Evolutionary conservation across 805 yeast genomes (phyloP).

Genomic region (Clavispora asparagi): DNA sequence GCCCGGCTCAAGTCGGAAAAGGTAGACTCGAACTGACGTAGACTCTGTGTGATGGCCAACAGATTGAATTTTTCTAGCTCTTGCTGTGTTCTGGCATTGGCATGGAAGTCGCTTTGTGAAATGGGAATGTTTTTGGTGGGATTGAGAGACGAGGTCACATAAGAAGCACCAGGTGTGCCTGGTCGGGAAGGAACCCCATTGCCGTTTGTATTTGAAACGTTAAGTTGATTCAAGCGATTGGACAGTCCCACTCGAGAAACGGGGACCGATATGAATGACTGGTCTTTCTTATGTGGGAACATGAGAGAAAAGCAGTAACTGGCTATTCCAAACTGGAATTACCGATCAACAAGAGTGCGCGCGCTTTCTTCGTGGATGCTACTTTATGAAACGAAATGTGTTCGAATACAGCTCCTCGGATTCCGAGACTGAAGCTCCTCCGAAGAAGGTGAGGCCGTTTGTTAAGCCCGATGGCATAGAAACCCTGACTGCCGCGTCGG

Average conservation of each 20-base stretch:
- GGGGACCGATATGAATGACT: constrained; percentile 27
- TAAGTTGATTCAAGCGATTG: constrained; percentile 23
- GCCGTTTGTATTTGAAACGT: background rate
- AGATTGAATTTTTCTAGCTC: constrained; percentile 25
- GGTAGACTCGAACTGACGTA: constrained; percentile 26
- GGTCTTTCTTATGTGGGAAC: constrained; percentile 27
- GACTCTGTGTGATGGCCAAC: constrained; percentile 27
- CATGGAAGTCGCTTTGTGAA: constrained; percentile 11
- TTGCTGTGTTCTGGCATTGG: constrained; percentile 16
- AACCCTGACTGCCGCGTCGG: background rate
- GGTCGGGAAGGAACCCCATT: constrained; percentile 9
- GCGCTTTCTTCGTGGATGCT: background rate
- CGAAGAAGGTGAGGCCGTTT: constrained; percentile 3
- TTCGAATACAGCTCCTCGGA: constrained; percentile 11
- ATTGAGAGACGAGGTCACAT: constrained; percentile 35
- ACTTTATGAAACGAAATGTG: constrained; percentile 10
- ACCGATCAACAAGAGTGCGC: background rate
- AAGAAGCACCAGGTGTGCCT: constrained; percentile 17
- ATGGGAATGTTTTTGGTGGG: constrained; percentile 29
- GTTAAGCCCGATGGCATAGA: background rate
- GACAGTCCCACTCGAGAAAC: constrained; percentile 34
- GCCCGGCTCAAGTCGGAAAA: constrained; percentile 24
- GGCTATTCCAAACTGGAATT: background rate
- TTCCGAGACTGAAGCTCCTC: constrained; percentile 7
- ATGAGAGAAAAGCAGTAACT: constrained; percentile 8